These are phyloP conservation scores for Tilletia setariae DNA, from an alignment of 1,284 basidiomycete species.

Conservation along the genomic window DNA sequence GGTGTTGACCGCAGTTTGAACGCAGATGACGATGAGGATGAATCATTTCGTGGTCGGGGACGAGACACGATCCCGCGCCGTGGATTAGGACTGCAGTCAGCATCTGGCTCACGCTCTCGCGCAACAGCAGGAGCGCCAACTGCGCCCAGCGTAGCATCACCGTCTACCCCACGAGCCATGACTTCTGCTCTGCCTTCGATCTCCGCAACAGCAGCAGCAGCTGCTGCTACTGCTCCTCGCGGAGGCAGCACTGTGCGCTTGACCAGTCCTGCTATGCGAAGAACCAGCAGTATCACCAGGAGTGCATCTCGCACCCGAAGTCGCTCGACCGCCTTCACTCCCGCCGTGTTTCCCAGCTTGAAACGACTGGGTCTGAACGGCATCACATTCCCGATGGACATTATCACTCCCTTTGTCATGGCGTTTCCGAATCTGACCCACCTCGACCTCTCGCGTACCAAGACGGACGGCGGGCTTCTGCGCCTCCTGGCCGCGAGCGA, in stretches of 20 bases:
- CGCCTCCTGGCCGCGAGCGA: constrained; percentile 64
- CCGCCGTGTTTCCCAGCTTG: constrained; percentile 67
- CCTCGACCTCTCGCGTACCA: constrained; percentile 64
- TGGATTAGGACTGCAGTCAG: not conserved
- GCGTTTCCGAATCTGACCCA: constrained; percentile 84
- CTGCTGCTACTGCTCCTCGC: not conserved
- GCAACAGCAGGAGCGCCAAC: not conserved
- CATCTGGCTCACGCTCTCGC: not conserved
- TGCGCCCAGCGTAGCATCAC: not conserved
- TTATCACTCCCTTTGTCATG: constrained; percentile 74
- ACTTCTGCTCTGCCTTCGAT: not conserved
- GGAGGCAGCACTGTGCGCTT: not conserved
- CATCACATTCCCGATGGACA: constrained; percentile 71
- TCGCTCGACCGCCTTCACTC: constrained; percentile 10
- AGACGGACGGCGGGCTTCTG: constrained; percentile 74
- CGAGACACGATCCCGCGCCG: not conserved
- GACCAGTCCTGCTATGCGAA: not conserved
- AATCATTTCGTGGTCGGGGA: not conserved
- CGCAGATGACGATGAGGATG: not conserved
- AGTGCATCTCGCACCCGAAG: constrained; percentile 10
- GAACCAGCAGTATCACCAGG: not conserved
- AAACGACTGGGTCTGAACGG: constrained; percentile 80
- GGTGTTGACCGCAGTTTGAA: constrained; percentile 15
- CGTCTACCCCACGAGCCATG: not conserved
- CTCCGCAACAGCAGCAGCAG: not conserved